Percentiles rank a stretch among this genome's conserved stretches.
These are phyloP conservation scores for Stephanodiscus minutulus DNA, from an alignment of 108 stramenopile species.

Conservation along the genomic window DNA sequence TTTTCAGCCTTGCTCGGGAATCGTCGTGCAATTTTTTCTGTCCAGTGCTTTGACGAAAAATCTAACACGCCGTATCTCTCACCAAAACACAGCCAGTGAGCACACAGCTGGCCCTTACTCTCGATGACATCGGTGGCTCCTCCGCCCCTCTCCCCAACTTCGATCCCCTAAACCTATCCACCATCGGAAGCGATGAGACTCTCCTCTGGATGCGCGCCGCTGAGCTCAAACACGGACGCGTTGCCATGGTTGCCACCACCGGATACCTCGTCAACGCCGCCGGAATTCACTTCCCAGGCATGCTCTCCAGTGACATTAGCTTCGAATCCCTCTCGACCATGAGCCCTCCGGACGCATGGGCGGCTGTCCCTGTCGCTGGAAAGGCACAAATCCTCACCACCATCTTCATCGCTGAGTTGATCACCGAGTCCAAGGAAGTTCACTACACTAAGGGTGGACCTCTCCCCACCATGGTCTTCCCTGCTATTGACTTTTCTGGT, in stretches of 20 bases:
- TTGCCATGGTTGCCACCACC: slow-evolving; percentile 85
- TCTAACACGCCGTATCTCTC: background rate
- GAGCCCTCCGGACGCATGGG: slow-evolving; percentile 86
- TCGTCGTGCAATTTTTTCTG: background rate
- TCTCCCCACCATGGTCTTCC: slow-evolving; percentile 80
- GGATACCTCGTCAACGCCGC: slow-evolving; percentile 79
- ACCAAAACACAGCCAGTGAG: slow-evolving; percentile 25
- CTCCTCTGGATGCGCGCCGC: slow-evolving; percentile 84
- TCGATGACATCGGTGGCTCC: slow-evolving; percentile 67
- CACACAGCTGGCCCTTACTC: slow-evolving; percentile 52
- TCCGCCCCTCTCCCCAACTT: slow-evolving; percentile 69
- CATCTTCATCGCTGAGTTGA: slow-evolving; percentile 78
- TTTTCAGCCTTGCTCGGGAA: background rate
- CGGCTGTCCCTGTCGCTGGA: slow-evolving; percentile 77
- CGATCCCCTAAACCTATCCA: slow-evolving; percentile 74
- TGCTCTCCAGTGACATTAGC: slow-evolving; percentile 62
- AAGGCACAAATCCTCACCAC: slow-evolving; percentile 83
- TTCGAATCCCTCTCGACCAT: slow-evolving; percentile 76
- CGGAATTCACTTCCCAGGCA: slow-evolving; percentile 84
- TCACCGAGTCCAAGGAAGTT: slow-evolving; percentile 63
- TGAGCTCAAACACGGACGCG: slow-evolving; percentile 85
- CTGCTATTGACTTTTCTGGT: slow-evolving; percentile 81
- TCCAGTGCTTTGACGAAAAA: background rate
- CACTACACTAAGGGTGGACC: slow-evolving; percentile 89
- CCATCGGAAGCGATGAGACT: slow-evolving; percentile 69